Conservation (phyloP, 371 early-diverging fungal species). For the Mortierella sp. region DNA sequence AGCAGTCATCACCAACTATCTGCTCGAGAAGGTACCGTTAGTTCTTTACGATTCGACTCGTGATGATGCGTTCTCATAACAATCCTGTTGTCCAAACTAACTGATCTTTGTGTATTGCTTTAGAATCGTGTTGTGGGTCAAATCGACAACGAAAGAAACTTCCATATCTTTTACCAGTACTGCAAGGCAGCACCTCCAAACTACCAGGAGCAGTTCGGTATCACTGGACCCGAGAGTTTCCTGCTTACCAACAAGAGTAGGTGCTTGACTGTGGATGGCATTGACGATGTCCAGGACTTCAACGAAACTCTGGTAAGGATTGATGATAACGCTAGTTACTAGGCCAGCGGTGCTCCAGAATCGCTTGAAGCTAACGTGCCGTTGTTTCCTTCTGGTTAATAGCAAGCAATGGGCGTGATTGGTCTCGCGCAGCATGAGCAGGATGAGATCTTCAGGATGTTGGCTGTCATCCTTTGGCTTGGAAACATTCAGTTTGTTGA, state of each 20-base stretch:
- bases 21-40: conserved; percentile 92
- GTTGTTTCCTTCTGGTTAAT: conserved; percentile 6
- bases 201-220: conserved; percentile 81
- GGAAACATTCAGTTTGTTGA: conserved; percentile 85
- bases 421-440: conserved; percentile 79
- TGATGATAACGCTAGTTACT: not conserved
- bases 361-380: no score
- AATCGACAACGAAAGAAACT: conserved; percentile 94
- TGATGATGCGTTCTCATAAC: not conserved
- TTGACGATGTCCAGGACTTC: conserved; percentile 83
- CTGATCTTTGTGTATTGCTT: not conserved
- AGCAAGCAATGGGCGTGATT: conserved; percentile 85
- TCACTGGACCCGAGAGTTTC: conserved; percentile 86
- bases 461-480: conserved; percentile 86
- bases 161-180: conserved; percentile 97
- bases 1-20: conserved; percentile 97
- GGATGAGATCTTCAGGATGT: conserved; percentile 82
- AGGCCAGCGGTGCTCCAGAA: not conserved
- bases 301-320: conserved; percentile 71
- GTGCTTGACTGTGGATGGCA: conserved; percentile 83
- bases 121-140: conserved; percentile 96
- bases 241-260: conserved; percentile 79
- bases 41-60: not conserved
- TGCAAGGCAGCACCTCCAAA: conserved; percentile 81
- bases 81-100: not conserved